phyloP scores from a whole-genome alignment of 805 yeast species.

The Tetrapisispora nanseiensis region DNA sequence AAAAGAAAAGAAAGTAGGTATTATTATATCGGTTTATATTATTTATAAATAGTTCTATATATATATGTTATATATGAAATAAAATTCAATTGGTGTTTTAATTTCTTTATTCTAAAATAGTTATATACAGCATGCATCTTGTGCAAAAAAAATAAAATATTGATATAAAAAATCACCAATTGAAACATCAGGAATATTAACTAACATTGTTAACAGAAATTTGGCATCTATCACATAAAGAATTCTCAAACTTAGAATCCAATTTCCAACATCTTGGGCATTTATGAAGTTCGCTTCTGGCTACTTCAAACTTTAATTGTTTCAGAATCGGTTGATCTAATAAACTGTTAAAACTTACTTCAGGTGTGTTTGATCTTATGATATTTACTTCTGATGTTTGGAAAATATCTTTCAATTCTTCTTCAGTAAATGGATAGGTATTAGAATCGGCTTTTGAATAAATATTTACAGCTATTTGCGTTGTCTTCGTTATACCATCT shows the following conservation, averaged over 20 bases:
- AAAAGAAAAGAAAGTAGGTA: too few species aligned
- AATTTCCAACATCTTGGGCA: constrained; percentile 96
- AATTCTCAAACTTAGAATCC: constrained; percentile 40
- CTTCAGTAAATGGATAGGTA: constrained; percentile 19
- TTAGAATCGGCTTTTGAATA: constrained; percentile 1
- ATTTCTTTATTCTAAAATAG: too few species aligned
- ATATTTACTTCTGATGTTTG: constrained; percentile 54
- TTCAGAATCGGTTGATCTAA: neutral
- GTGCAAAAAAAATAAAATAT: too few species aligned
- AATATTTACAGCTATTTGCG: constrained; percentile 25
- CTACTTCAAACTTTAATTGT: neutral
- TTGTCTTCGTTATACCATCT: constrained; percentile 19
- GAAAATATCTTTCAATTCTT: constrained; percentile 47
- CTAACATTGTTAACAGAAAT: neutral
- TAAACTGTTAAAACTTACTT: too few species aligned
- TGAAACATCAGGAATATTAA: too few species aligned
- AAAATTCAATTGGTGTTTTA: too few species aligned
- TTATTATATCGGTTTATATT: too few species aligned
- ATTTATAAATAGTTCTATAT: too few species aligned
- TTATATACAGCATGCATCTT: too few species aligned
- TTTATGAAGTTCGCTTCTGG: constrained; percentile 35
- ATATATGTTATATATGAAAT: too few species aligned
- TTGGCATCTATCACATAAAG: constrained; percentile 59
- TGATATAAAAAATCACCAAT: too few species aligned
- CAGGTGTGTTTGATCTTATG: too few species aligned